phyloP scores from a whole-genome alignment of 2,329 filamentous ascomycete genomes.

The Fusarium veterinarium region DNA sequence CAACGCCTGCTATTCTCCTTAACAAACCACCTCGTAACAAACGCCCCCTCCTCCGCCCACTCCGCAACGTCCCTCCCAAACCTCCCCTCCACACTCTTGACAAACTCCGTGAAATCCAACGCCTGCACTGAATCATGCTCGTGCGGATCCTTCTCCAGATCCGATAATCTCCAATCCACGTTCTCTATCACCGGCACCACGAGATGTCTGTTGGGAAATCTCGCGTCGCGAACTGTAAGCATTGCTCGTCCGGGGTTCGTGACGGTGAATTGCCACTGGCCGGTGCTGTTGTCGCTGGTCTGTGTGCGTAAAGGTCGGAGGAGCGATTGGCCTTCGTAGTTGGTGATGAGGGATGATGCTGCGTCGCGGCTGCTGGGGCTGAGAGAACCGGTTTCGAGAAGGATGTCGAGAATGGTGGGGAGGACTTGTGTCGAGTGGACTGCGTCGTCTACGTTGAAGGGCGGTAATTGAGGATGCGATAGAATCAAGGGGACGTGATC shows the following conservation, averaged over 20 bases:
- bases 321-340: constrained; percentile 50
- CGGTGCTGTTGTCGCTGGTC: constrained; percentile 34
- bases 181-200: constrained; percentile 49
- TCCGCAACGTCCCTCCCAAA: constrained; percentile 44
- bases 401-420: constrained; percentile 49
- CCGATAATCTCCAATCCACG: constrained; percentile 49
- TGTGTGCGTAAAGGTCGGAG: constrained; percentile 36
- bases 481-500: constrained; percentile 48
- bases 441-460: constrained; percentile 44
- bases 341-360: constrained; percentile 41
- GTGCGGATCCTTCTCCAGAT: constrained; percentile 43
- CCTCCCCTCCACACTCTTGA: constrained; percentile 40
- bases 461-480: constrained; percentile 48
- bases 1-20: constrained; percentile 52
- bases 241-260: constrained; percentile 50
- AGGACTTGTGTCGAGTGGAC: constrained; percentile 49
- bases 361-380: constrained; percentile 31
- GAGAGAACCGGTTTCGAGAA: constrained; percentile 48
- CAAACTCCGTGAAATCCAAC: constrained; percentile 42
- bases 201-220: constrained; percentile 45
- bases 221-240: constrained; percentile 49
- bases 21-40: constrained; percentile 50
- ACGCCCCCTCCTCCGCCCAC: constrained; percentile 50
- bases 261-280: constrained; percentile 51
- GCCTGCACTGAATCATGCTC: constrained; percentile 43